Conservation (phyloP, 1,284 basidiomycete species). For the Ceratobasidium sp. region DNA sequence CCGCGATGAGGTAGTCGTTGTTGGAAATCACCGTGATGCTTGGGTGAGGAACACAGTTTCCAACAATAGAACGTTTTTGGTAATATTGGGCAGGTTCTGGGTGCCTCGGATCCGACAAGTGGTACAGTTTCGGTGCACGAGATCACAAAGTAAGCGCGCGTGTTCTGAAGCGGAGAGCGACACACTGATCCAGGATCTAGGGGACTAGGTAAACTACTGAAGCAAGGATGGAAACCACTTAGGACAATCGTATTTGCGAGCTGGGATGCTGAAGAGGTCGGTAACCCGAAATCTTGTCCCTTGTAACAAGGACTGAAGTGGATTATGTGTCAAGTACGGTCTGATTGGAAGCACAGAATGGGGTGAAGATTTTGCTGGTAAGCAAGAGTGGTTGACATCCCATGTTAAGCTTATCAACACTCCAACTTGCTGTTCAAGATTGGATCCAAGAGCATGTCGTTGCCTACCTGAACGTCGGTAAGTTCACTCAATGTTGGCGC, state of each 20-base stretch:
- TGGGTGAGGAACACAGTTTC: neutral
- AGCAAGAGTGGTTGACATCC: neutral
- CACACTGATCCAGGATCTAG: slow-evolving; percentile 47
- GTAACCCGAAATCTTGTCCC: neutral
- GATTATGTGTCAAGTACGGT: slow-evolving; percentile 64
- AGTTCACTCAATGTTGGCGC: slow-evolving; percentile 42
- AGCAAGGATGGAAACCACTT: slow-evolving; percentile 85
- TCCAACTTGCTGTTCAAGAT: slow-evolving; percentile 44
- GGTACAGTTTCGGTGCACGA: slow-evolving; percentile 89
- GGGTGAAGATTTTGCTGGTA: slow-evolving; percentile 81
- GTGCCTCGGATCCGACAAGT: slow-evolving; percentile 84
- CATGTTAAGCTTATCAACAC: neutral
- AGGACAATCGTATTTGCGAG: slow-evolving; percentile 87
- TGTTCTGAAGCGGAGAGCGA: neutral
- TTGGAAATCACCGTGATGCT: slow-evolving; percentile 87
- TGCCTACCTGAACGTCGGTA: slow-evolving; percentile 86
- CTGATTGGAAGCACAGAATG: slow-evolving; percentile 88
- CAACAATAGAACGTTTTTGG: neutral
- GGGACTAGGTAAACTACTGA: slow-evolving; percentile 77
- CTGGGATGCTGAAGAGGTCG: slow-evolving; percentile 92
- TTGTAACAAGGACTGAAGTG: neutral
- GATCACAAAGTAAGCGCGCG: slow-evolving; percentile 55
- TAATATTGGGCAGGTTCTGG: slow-evolving; percentile 61
- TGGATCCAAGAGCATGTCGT: slow-evolving; percentile 82
- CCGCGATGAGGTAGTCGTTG: slow-evolving; percentile 81